Percentiles rank a stretch among this genome's conserved stretches.
Evolutionary conservation across 495 filamentous ascomycete species (phyloP).

Genomic region (Aspergillus funiculosus): DNA sequence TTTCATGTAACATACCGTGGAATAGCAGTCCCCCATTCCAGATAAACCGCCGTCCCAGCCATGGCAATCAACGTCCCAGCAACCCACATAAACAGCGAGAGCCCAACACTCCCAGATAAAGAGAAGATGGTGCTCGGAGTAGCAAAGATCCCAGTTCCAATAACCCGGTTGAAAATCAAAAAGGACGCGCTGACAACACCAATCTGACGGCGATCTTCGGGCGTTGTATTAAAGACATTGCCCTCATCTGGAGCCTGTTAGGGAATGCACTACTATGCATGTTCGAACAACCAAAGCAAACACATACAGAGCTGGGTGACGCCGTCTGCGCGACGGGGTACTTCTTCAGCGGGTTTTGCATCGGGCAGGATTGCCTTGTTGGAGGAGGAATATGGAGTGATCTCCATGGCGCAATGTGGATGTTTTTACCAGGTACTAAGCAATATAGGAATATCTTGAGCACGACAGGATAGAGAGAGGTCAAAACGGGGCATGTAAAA

Average conservation of each 20-base stretch:
- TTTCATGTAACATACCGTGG: constrained; percentile 28
- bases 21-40: constrained; percentile 52
- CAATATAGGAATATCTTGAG: too few species aligned
- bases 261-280: background rate
- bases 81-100: constrained; percentile 51
- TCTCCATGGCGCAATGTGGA: constrained; percentile 7
- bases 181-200: constrained; percentile 56
- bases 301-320: constrained; percentile 36
- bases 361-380: constrained; percentile 19
- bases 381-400: constrained; percentile 7
- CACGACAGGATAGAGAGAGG: background rate
- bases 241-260: constrained; percentile 30
- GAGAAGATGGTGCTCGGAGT: constrained; percentile 53
- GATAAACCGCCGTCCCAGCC: constrained; percentile 47
- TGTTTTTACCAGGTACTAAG: too few species aligned
- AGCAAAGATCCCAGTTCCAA: constrained; percentile 62
- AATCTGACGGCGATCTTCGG: constrained; percentile 56
- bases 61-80: constrained; percentile 44
- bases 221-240: constrained; percentile 58
- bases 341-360: constrained; percentile 25
- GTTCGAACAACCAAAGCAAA: background rate
- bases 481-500: too few species aligned
- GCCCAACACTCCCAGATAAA: constrained; percentile 48
- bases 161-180: constrained; percentile 60
- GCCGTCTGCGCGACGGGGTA: constrained; percentile 28